Evolutionary conservation across 2,329 filamentous ascomycete genomes (phyloP).

Genomic region (Calycina herbarum): DNA sequence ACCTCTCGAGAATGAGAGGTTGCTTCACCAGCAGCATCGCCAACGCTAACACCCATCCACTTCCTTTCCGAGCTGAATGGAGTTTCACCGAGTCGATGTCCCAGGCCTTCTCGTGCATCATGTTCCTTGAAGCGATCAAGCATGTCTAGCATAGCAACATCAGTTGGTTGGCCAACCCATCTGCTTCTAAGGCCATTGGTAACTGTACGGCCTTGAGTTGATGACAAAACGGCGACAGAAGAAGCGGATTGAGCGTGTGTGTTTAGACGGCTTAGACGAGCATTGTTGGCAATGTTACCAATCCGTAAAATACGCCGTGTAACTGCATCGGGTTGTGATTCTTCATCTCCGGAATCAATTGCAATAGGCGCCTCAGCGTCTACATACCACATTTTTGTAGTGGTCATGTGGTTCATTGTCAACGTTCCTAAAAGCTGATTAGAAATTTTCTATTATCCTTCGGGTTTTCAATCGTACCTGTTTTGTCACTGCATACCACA

Average conservation of each 20-base stretch:
- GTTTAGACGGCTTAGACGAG: slow-evolving; percentile 71
- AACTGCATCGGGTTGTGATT: slow-evolving; percentile 66
- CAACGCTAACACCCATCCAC: slow-evolving; percentile 97
- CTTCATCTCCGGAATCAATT: slow-evolving; percentile 55
- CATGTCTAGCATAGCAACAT: slow-evolving; percentile 94
- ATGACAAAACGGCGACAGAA: slow-evolving; percentile 80
- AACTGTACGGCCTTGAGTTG: slow-evolving; percentile 64
- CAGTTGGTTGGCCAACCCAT: slow-evolving; percentile 96
- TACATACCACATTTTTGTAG: slow-evolving; percentile 95
- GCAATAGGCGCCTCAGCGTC: slow-evolving; percentile 56
- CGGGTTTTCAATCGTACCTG: slow-evolving; percentile 51
- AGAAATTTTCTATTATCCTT: slow-evolving; percentile 22
- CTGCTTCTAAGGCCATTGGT: slow-evolving; percentile 70
- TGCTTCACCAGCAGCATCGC: slow-evolving; percentile 40
- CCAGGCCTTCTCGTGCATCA: slow-evolving; percentile 83
- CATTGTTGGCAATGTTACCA: slow-evolving; percentile 96
- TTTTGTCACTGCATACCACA: slow-evolving; percentile 99
- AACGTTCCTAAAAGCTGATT: slow-evolving; percentile 65
- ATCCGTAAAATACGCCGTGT: slow-evolving; percentile 82
- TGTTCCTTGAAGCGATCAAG: slow-evolving; percentile 89
- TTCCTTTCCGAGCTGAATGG: slow-evolving; percentile 97
- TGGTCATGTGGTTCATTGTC: slow-evolving; percentile 98
- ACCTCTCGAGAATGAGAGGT: slow-evolving; percentile 59
- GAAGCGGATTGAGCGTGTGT: slow-evolving; percentile 69
- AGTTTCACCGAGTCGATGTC: slow-evolving; percentile 78